A percentile compares a stretch with the other conserved stretches of the same genome.
phyloP scores from a whole-genome alignment of 1,139 yeast genomes.

The Hansenula anomala region DNA sequence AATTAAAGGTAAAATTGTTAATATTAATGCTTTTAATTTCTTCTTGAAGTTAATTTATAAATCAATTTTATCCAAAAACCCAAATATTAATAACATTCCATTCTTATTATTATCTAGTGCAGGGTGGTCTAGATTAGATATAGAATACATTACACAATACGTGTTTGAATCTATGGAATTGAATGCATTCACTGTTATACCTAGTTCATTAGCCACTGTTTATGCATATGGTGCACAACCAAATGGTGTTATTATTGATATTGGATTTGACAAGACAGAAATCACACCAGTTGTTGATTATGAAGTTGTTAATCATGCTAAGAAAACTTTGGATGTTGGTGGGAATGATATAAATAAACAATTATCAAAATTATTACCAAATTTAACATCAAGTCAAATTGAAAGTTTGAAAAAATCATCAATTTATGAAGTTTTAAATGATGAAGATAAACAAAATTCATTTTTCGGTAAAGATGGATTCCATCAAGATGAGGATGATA shows the following conservation, averaged over 20 bases:
- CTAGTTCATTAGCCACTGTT: conserved; percentile 64
- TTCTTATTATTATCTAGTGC: conserved; percentile 60
- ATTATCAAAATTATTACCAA: conserved; percentile 51
- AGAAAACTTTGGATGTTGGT: conserved; percentile 50
- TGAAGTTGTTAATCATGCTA: conserved; percentile 53
- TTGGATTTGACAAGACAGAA: conserved; percentile 74
- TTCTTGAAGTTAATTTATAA: conserved; percentile 57
- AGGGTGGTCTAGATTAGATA: conserved; percentile 62
- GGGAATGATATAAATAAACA: conserved; percentile 56
- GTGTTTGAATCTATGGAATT: conserved; percentile 71
- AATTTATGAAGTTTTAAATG: conserved; percentile 75
- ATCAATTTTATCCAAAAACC: conserved; percentile 48
- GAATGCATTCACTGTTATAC: conserved; percentile 68
- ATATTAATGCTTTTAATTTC: conserved; percentile 68
- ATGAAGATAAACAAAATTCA: conserved; percentile 50
- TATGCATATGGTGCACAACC: conserved; percentile 67
- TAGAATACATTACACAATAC: conserved; percentile 69
- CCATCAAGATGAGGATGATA: conserved; percentile 39
- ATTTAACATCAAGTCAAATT: conserved; percentile 52
- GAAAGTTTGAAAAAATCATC: conserved; percentile 71
- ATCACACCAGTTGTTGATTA: conserved; percentile 75
- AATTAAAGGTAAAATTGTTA: conserved; percentile 53
- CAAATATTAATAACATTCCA: conserved; percentile 44
- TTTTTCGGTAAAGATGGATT: conserved; percentile 49
- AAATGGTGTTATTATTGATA: conserved; percentile 69